These are phyloP conservation scores for Stephania japonica DNA, from an alignment of 164 flowering plant genomes.

Conservation along the genomic window DNA sequence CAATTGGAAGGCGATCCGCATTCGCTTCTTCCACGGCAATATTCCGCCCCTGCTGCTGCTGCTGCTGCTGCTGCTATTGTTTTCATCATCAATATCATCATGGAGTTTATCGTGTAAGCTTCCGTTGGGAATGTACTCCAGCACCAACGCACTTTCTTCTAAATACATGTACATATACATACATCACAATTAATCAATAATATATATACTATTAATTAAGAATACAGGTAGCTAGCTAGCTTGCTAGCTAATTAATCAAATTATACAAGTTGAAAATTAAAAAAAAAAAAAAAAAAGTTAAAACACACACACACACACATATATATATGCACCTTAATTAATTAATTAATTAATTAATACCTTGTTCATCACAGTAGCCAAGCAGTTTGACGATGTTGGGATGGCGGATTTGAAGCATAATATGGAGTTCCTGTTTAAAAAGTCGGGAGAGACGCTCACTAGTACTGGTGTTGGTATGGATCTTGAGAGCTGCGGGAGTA, in stretches of 20 bases:
- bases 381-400: slow-evolving; percentile 55
- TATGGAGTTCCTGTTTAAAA: slow-evolving; percentile 58
- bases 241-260: too few species aligned
- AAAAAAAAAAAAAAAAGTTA: background rate
- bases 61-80: too few species aligned
- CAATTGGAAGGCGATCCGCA: slow-evolving; percentile 56
- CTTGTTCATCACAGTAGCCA: slow-evolving; percentile 60
- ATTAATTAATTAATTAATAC: slow-evolving; percentile 5
- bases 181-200: background rate
- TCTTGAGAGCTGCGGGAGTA: slow-evolving; percentile 48
- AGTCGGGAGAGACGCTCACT: slow-evolving; percentile 49
- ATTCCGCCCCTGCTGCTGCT: background rate
- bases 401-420: slow-evolving; percentile 41
- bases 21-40: slow-evolving; percentile 54
- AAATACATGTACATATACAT: slow-evolving; percentile 17
- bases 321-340: background rate
- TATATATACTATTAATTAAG: too few species aligned
- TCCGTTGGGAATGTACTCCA: slow-evolving; percentile 58
- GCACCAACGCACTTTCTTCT: slow-evolving; percentile 58
- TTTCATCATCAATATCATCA: background rate
- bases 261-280: background rate
- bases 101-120: slow-evolving; percentile 60
- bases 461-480: slow-evolving; percentile 19
- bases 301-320: background rate
- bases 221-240: too few species aligned